Conservation (phyloP, 768 basidiomycete genomes). For the Clitopilus hobsonii region DNA sequence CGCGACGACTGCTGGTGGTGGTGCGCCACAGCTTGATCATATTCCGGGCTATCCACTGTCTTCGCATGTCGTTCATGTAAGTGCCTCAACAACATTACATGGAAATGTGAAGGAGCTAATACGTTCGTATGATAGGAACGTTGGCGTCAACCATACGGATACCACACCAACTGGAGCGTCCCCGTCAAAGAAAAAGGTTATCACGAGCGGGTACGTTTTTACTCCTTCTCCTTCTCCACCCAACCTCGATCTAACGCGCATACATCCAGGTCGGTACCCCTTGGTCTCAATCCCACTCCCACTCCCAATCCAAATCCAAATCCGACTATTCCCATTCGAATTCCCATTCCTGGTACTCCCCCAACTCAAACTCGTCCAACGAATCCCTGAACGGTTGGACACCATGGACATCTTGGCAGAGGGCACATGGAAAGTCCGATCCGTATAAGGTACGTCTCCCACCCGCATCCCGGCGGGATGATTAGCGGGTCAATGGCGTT, state of each 20-base stretch:
- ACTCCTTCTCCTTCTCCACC: background rate
- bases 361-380: background rate
- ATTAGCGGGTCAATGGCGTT: no score
- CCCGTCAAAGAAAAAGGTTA: background rate
- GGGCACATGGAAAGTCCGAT: background rate
- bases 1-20: no score
- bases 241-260: background rate
- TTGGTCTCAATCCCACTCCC: no score
- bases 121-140: background rate
- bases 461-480: no score
- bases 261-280: background rate
- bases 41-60: background rate
- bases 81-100: background rate
- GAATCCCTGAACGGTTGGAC: background rate
- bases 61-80: background rate
- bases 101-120: background rate
- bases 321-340: no score
- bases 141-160: background rate
- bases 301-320: no score
- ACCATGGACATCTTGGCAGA: background rate
- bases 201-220: background rate
- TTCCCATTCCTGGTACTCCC: no score
- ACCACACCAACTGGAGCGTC: background rate
- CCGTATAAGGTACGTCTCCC: background rate
- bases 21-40: no score